Conservation (phyloP, 345 rosid species). For the Psidium friedrichsthalianum region DNA sequence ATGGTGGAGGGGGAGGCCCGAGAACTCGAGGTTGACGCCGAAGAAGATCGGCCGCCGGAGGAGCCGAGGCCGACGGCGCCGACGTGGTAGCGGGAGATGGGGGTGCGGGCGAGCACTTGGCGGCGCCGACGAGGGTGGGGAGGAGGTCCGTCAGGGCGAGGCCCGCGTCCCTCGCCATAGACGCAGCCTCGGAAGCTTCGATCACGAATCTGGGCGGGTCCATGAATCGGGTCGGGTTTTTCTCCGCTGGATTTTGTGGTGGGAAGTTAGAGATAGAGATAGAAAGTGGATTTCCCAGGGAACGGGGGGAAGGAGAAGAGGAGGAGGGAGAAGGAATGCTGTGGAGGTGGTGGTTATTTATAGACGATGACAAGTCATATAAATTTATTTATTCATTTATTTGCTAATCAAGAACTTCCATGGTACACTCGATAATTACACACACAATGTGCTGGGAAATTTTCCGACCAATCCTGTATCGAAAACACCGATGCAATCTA, state of each 20-base stretch:
- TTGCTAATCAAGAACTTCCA: no score
- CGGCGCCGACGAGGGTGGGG: constrained; percentile 53
- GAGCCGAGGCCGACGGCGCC: constrained; percentile 81
- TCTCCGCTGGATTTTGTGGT: not conserved
- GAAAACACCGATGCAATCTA: accelerated
- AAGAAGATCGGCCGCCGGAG: constrained; percentile 81
- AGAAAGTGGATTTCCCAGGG: not conserved
- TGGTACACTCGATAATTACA: no score
- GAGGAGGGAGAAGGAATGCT: not conserved
- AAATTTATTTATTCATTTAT: no score
- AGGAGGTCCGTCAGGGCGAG: constrained; percentile 49
- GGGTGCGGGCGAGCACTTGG: constrained; percentile 64
- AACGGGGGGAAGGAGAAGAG: not conserved
- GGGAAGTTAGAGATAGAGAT: not conserved
- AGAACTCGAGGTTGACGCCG: constrained; percentile 84
- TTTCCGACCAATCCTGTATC: not conserved
- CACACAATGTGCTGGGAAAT: not conserved
- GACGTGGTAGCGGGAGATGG: constrained; percentile 74
- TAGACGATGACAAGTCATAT: not conserved
- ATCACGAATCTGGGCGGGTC: constrained; percentile 53
- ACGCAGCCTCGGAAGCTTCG: constrained; percentile 52
- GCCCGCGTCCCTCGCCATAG: constrained; percentile 43
- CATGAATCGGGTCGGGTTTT: constrained; percentile 11
- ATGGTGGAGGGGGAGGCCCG: constrained; percentile 84
- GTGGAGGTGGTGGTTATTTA: not conserved